Percentiles rank a stretch among this genome's conserved stretches.
Evolutionary conservation across 2,329 filamentous ascomycete genomes (phyloP).

Genomic region (Verticillium albo-atrum): DNA sequence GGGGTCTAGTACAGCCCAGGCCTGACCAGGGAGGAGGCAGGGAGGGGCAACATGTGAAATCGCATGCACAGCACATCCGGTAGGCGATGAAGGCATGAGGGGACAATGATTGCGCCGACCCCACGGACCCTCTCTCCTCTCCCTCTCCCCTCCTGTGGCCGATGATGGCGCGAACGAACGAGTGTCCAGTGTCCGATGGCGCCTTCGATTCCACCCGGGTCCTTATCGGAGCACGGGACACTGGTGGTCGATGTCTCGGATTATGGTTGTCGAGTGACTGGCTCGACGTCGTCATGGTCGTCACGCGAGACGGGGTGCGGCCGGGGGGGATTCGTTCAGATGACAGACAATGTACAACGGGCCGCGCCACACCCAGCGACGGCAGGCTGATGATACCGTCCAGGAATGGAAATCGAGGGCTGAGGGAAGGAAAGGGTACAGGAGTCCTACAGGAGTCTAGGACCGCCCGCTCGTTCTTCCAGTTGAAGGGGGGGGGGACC

Average conservation of each 20-base stretch:
- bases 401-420: background rate
- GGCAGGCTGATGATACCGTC: background rate
- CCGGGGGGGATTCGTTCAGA: background rate
- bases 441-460: background rate
- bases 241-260: background rate
- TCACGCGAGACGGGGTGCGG: background rate
- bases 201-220: background rate
- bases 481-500: background rate
- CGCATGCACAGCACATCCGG: background rate
- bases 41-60: background rate
- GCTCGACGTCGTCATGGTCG: background rate
- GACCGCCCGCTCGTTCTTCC: background rate
- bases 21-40: background rate
- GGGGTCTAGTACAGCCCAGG: background rate
- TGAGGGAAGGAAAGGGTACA: background rate
- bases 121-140: background rate
- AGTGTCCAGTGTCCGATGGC: background rate
- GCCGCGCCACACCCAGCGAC: background rate
- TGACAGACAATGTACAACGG: background rate
- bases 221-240: background rate
- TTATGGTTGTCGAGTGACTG: constrained; percentile 1
- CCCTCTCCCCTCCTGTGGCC: background rate
- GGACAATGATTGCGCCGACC: background rate
- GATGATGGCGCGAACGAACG: background rate
- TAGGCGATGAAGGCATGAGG: background rate